phyloP scores from a whole-genome alignment of 1,139 yeast genomes.

The Suhomyces maxii region DNA sequence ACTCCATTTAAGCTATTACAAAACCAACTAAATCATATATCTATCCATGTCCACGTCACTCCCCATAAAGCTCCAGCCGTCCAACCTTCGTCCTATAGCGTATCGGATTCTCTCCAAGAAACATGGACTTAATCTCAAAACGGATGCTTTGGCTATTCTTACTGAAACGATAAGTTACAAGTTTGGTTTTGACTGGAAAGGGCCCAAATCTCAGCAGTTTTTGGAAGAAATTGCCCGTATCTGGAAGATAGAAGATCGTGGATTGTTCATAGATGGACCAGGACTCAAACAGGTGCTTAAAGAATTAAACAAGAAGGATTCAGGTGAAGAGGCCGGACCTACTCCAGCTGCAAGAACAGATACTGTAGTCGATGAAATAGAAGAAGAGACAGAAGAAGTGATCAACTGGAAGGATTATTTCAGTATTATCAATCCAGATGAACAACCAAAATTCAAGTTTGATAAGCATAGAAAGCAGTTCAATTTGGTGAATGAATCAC shows the following conservation, averaged over 20 bases:
- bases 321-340: constrained; percentile 8
- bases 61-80: constrained; percentile 75
- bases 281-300: constrained; percentile 64
- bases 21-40: too few relatives aligned
- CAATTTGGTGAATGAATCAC: constrained; percentile 26
- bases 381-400: constrained; percentile 17
- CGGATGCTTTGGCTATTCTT: constrained; percentile 73
- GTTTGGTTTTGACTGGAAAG: constrained; percentile 88
- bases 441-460: constrained; percentile 67
- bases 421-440: constrained; percentile 60
- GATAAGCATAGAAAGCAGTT: constrained; percentile 69
- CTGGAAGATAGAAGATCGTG: constrained; percentile 91
- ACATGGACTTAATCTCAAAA: constrained; percentile 85
- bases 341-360: constrained; percentile 30
- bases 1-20: too few relatives aligned
- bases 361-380: constrained; percentile 29
- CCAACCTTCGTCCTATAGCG: constrained; percentile 86
- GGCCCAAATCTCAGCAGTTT: constrained; percentile 62
- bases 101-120: constrained; percentile 87
- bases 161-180: constrained; percentile 72
- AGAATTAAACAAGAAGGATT: constrained; percentile 39
- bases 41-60: background rate
- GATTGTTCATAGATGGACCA: constrained; percentile 76
- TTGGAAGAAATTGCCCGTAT: constrained; percentile 75
- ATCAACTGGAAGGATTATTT: constrained; percentile 75